Evolutionary conservation across 2,329 filamentous ascomycete species (phyloP).

Genomic region (Cadophora sp.): DNA sequence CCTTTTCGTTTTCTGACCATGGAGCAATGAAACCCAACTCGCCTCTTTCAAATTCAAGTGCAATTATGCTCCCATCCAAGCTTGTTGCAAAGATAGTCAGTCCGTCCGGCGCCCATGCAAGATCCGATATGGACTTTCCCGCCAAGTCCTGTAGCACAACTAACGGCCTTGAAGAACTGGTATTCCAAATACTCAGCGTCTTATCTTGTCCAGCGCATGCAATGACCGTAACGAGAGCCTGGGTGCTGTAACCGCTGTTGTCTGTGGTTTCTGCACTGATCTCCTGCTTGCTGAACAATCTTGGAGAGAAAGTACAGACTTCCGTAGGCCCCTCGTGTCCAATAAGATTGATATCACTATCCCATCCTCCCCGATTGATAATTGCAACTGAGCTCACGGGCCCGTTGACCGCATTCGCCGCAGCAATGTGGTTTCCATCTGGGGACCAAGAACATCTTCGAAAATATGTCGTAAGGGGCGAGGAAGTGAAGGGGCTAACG

Average conservation of each 20-base stretch:
- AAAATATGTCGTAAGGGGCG: conserved; percentile 96
- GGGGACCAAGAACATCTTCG: conserved; percentile 97
- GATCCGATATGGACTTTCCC: conserved; percentile 90
- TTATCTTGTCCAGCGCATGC: conserved; percentile 98
- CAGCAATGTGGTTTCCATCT: conserved; percentile 95
- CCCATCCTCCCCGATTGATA: conserved; percentile 90
- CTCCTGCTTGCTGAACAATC: conserved; percentile 81
- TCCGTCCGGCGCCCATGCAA: conserved; percentile 93
- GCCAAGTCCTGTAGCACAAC: conserved; percentile 89
- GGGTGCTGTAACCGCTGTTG: conserved; percentile 55
- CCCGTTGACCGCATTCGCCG: conserved; percentile 95
- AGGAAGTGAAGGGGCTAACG: conserved; percentile 83
- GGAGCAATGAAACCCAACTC: conserved; percentile 91
- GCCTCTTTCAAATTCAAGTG: conserved; percentile 80
- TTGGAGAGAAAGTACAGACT: conserved; percentile 95
- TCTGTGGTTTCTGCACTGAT: conserved; percentile 56
- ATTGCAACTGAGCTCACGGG: conserved; percentile 98
- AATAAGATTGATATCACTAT: conserved; percentile 95
- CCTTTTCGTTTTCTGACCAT: conserved; percentile 88
- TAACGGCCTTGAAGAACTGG: conserved; percentile 88
- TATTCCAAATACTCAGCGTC: conserved; percentile 96
- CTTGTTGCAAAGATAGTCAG: conserved; percentile 85
- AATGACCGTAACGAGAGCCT: conserved; percentile 82
- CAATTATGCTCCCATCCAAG: conserved; percentile 87
- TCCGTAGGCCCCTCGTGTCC: conserved; percentile 97